These are phyloP conservation scores for Penicillium fuscoglaucum DNA, from an alignment of 2,329 filamentous ascomycete genomes.

Conservation along the genomic window DNA sequence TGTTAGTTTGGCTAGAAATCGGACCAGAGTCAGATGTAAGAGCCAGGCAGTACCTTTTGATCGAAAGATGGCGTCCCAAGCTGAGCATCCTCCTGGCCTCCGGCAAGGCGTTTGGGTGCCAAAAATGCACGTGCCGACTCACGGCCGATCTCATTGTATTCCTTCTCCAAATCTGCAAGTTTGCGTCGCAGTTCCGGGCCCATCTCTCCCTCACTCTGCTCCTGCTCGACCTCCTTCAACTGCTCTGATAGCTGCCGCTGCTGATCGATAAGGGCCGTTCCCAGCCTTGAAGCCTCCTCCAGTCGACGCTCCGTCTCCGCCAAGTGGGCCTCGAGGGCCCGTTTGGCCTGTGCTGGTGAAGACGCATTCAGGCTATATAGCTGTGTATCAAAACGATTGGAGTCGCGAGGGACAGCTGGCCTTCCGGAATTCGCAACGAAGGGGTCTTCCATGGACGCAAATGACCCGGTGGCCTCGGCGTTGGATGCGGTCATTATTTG, in stretches of 20 bases:
- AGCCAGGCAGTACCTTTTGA: constrained; percentile 43
- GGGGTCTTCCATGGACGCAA: constrained; percentile 52
- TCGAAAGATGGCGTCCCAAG: constrained; percentile 49
- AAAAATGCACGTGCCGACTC: constrained; percentile 88
- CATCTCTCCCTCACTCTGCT: constrained; percentile 74
- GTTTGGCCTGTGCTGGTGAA: constrained; percentile 83
- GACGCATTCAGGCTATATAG: constrained; percentile 76
- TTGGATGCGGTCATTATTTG: constrained; percentile 20
- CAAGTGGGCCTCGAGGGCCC: constrained; percentile 85
- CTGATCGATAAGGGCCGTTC: constrained; percentile 83
- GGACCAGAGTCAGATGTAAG: not conserved
- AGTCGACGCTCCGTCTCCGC: constrained; percentile 89
- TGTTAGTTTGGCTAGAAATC: constrained; percentile 12
- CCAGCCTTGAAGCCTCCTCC: constrained; percentile 85
- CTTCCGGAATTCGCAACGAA: constrained; percentile 55
- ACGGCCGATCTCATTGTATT: constrained; percentile 89
- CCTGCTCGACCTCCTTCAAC: constrained; percentile 78
- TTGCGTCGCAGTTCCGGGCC: constrained; percentile 79
- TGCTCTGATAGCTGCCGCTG: constrained; percentile 78
- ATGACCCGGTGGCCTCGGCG: constrained; percentile 18
- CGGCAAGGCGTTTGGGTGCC: constrained; percentile 73
- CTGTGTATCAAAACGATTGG: constrained; percentile 77
- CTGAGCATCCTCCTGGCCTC: constrained; percentile 62
- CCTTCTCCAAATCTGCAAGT: constrained; percentile 83
- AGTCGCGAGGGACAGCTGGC: constrained; percentile 41